Evolutionary conservation across 73 alveolate genomes (phyloP), one percentile per base, ranked within the genome.

Genomic region (Breviolum minutum): DNA sequence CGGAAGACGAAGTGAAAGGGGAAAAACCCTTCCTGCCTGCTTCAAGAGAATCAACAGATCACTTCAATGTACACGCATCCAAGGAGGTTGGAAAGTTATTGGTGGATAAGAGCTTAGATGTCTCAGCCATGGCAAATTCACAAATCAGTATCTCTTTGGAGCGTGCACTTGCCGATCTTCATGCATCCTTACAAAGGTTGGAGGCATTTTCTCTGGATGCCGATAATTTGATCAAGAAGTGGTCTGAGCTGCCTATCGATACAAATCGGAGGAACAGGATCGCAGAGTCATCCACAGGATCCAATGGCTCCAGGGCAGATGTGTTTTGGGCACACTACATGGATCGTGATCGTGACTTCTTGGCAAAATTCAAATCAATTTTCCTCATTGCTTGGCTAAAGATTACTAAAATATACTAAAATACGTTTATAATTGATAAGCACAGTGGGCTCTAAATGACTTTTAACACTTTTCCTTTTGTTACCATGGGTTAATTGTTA

Each of bases 241-340:
- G 71, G 90, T 10, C 90, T 70, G 90, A 81, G 70, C 90, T 81
- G 63, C 90, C 90, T 7, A 24, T 77, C 63, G 90, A 40, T 22
- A 6, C 29, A 32, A 16, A 16, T 17, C 71, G 90, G 17, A 40
- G 22, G 22, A 81, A 48, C 26, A 66, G 22, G 32, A 2, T 27
- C 0, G 30, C 22, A 13, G 22, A 40, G 10, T 60, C 62, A 29
- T 29, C 86, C 0, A 60, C 90, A 2, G 90, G 90, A 14, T 81
- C 90, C 62, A 7, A 9, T 6, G 90, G 71, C 60, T 12, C 90
- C 48, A 81, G 40, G 90, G 90, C 90, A 7, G 90, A 81, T 30
- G 71, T 81, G 71, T 81, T 81, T 26, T 81, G 90, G 90, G 90
- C 90, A 7, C 90, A 81, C 71, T 81, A 81, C 90, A 81, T 81